phyloP scores from a whole-genome alignment of 2,329 filamentous ascomycete genomes.

The Aspergillus alliaceus region DNA sequence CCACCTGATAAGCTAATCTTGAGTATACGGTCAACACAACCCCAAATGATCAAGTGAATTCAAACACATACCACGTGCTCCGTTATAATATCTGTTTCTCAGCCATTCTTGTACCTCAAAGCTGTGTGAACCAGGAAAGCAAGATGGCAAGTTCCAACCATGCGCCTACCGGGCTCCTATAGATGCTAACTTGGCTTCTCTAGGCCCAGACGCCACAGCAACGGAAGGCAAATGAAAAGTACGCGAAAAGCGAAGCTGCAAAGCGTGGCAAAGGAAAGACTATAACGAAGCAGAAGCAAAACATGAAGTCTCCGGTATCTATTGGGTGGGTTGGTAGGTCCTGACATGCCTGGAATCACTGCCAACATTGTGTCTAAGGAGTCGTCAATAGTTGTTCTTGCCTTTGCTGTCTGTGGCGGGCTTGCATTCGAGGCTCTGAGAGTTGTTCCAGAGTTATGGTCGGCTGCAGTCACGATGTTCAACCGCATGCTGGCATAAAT shows the following conservation, averaged over 20 bases:
- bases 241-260: slow-evolving; percentile 58
- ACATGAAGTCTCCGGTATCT: slow-evolving; percentile 55
- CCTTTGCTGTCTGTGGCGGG: slow-evolving; percentile 64
- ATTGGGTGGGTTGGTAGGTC: slow-evolving; percentile 61
- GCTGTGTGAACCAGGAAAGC: too few relatives aligned
- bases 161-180: not conserved
- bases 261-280: slow-evolving; percentile 58
- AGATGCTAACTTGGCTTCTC: not conserved
- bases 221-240: slow-evolving; percentile 63
- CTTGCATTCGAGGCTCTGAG: slow-evolving; percentile 58
- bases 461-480: slow-evolving; percentile 29
- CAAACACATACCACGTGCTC: too few relatives aligned
- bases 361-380: not conserved
- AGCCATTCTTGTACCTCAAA: too few relatives aligned
- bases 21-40: too few relatives aligned
- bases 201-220: slow-evolving; percentile 65
- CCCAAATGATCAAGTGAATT: too few relatives aligned
- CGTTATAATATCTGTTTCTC: too few relatives aligned
- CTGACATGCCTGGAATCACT: not conserved
- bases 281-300: slow-evolving; percentile 49
- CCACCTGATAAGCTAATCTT: too few relatives aligned
- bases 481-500: slow-evolving; percentile 23
- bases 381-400: slow-evolving; percentile 52
- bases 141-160: not conserved
- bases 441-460: slow-evolving; percentile 43